phyloP scores from a whole-genome alignment of 208 protist genomes.

The Sergeia podlipaevii region DNA sequence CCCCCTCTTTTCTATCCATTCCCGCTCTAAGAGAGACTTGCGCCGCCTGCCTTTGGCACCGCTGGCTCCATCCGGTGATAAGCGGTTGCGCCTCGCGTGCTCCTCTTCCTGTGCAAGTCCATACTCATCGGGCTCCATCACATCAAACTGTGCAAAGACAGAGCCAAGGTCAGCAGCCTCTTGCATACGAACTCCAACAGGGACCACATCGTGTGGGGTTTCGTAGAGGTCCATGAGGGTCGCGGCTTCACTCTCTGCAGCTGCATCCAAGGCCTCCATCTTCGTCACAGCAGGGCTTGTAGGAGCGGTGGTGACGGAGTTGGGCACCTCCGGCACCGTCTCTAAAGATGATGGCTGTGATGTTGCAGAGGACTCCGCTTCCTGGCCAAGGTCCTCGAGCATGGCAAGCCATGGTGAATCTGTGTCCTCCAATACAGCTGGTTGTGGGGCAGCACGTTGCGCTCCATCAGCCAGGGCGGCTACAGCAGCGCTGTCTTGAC shows the following conservation, averaged over 20 bases:
- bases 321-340: not conserved
- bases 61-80: not conserved
- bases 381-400: no score
- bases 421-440: not conserved
- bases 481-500: not conserved
- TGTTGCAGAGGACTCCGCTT: slow-evolving; percentile 6
- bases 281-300: no score
- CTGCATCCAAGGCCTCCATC: no score
- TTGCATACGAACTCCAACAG: slow-evolving; percentile 58
- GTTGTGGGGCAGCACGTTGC: not conserved
- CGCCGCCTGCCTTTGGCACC: slow-evolving; percentile 13
- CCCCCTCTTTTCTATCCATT: slow-evolving; percentile 58
- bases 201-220: slow-evolving; percentile 60
- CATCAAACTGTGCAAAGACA: slow-evolving; percentile 77
- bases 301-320: not conserved
- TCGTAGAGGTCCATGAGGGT: slow-evolving; percentile 75
- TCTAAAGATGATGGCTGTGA: not conserved
- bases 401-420: slow-evolving; percentile 7
- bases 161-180: slow-evolving; percentile 45
- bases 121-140: slow-evolving; percentile 39
- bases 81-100: slow-evolving; percentile 13
- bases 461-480: not conserved
- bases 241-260: slow-evolving; percentile 7
- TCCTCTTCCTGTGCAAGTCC: slow-evolving; percentile 11
- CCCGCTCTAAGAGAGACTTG: slow-evolving; percentile 38